Percentiles rank a stretch among this genome's conserved stretches.
Evolutionary conservation across 306 rosid species (phyloP).

Genomic region (Bauhinia variegata): DNA sequence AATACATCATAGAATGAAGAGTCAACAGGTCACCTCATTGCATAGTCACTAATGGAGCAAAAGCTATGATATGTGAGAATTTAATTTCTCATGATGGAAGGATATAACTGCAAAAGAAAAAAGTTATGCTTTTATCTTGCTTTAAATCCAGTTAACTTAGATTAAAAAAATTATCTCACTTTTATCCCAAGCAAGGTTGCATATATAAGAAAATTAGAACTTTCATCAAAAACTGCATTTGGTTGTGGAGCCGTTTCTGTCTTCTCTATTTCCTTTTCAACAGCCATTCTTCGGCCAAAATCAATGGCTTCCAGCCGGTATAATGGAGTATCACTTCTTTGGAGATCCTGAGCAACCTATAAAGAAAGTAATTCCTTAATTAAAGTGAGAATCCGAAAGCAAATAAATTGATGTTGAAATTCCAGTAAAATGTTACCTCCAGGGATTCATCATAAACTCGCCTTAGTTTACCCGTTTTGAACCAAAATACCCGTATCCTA

Average conservation of each 20-base stretch:
- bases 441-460: slow-evolving; percentile 95
- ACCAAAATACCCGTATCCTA: slow-evolving; percentile 95
- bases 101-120: slow-evolving; percentile 21
- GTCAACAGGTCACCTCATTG: slow-evolving; percentile 11
- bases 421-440: slow-evolving; percentile 64
- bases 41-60: slow-evolving; percentile 16
- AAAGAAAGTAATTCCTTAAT: slow-evolving; percentile 27
- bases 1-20: slow-evolving; percentile 11
- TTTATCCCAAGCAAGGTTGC: slow-evolving; percentile 93
- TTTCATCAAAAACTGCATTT: slow-evolving; percentile 93
- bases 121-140: slow-evolving; percentile 1
- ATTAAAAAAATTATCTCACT: slow-evolving; percentile 51
- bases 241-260: slow-evolving; percentile 86
- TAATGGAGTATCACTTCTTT: slow-evolving; percentile 85
- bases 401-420: slow-evolving; percentile 12
- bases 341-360: slow-evolving; percentile 98
- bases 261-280: slow-evolving; percentile 95
- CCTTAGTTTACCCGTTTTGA: slow-evolving; percentile 84
- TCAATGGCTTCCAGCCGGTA: slow-evolving; percentile 95
- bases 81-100: slow-evolving; percentile 14
- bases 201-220: slow-evolving; percentile 90
- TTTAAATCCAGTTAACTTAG: slow-evolving; percentile 28
- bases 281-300: slow-evolving; percentile 98
- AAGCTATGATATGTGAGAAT: neutral
- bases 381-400: slow-evolving; percentile 18